Evolutionary conservation across 2,329 filamentous ascomycete species (phyloP).

Genomic region (Phialocephala sp.): DNA sequence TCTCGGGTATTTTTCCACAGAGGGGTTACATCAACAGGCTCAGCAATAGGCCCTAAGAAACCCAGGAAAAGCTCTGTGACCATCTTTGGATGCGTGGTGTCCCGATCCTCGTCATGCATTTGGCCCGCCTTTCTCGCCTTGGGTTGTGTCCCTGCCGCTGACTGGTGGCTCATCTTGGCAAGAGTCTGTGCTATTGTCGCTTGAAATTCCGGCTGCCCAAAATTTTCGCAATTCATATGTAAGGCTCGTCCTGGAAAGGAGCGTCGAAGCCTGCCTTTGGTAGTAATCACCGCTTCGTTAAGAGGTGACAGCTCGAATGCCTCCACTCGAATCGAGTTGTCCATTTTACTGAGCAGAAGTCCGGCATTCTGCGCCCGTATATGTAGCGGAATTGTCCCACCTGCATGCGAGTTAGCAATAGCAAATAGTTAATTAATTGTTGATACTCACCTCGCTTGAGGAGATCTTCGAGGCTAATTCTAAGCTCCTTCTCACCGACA

Average conservation of each 20-base stretch:
- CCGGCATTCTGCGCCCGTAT: slow-evolving; percentile 54
- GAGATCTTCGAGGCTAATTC: slow-evolving; percentile 16
- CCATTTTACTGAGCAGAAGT: slow-evolving; percentile 46
- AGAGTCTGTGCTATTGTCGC: slow-evolving; percentile 19
- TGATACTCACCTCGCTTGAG: neutral
- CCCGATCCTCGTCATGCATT: slow-evolving; percentile 48
- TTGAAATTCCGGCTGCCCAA: slow-evolving; percentile 37
- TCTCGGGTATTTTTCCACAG: slow-evolving; percentile 60
- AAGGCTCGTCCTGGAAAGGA: slow-evolving; percentile 51
- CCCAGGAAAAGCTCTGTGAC: slow-evolving; percentile 57
- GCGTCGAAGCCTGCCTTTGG: slow-evolving; percentile 48
- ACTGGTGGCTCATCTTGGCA: slow-evolving; percentile 18
- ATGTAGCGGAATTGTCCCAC: slow-evolving; percentile 33
- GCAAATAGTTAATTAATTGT: neutral
- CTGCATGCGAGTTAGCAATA: neutral
- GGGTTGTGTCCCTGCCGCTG: neutral
- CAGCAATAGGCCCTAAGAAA: slow-evolving; percentile 49
- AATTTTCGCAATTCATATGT: slow-evolving; percentile 35
- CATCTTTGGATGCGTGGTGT: slow-evolving; percentile 55
- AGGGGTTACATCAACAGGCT: slow-evolving; percentile 28
- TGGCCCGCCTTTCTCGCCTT: slow-evolving; percentile 12
- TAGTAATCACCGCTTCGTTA: slow-evolving; percentile 46
- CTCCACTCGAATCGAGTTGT: slow-evolving; percentile 42
- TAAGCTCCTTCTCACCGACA: slow-evolving; percentile 18
- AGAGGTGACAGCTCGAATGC: slow-evolving; percentile 53